Evolutionary conservation across 2,329 filamentous ascomycete genomes (phyloP).

Genomic region (Corynespora cassiicola): DNA sequence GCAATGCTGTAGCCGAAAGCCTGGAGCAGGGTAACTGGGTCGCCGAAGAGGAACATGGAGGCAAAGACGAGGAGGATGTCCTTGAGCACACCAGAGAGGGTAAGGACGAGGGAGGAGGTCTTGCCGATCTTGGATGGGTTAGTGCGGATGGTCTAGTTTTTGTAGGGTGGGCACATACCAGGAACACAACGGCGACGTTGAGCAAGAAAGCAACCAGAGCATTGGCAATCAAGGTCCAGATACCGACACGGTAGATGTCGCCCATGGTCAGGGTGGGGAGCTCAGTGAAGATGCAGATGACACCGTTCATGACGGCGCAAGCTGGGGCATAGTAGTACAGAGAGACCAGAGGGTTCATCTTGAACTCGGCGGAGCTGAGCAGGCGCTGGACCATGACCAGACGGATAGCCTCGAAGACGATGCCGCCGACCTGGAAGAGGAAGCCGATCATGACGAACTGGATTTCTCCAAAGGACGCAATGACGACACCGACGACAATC

Average conservation of each 20-base stretch:
- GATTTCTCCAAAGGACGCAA: constrained; percentile 95
- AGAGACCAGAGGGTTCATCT: constrained; percentile 89
- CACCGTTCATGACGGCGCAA: constrained; percentile 81
- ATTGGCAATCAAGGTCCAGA: constrained; percentile 76
- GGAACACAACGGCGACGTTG: constrained; percentile 84
- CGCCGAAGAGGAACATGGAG: constrained; percentile 83
- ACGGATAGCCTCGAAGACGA: constrained; percentile 82
- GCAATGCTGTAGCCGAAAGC: constrained; percentile 86
- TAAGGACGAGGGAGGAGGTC: constrained; percentile 85
- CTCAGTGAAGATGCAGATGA: constrained; percentile 76
- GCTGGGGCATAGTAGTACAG: constrained; percentile 90
- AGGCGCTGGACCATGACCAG: constrained; percentile 85
- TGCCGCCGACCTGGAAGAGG: constrained; percentile 78
- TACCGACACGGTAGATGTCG: constrained; percentile 76
- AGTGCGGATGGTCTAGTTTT: constrained; percentile 3
- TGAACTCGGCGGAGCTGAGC: constrained; percentile 82
- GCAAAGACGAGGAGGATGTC: constrained; percentile 82
- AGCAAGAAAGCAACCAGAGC: constrained; percentile 80
- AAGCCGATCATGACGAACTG: constrained; percentile 85
- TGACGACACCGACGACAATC: constrained; percentile 92
- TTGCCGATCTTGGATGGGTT: constrained; percentile 73
- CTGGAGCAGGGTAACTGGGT: constrained; percentile 75
- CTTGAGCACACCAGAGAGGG: constrained; percentile 86
- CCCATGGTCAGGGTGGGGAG: constrained; percentile 71
- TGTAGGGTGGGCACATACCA: constrained; percentile 63